Conservation (phyloP, 306 rosid species). For the Prunus campanulata region DNA sequence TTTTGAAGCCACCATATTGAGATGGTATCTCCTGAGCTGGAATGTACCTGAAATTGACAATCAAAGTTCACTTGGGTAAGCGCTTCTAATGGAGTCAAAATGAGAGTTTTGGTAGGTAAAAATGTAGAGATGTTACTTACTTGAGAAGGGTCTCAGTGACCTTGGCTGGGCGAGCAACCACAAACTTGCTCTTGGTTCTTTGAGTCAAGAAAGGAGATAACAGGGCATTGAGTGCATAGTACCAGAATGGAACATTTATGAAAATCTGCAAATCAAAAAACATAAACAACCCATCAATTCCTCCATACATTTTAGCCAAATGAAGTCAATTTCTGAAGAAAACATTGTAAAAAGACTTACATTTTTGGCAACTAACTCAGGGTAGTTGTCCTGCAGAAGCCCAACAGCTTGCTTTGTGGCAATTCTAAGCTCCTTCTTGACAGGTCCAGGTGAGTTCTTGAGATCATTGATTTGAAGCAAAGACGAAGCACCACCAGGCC, state of each 20-base stretch:
- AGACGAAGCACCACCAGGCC: constrained; percentile 51
- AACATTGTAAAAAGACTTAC: constrained; percentile 28
- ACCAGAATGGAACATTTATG: constrained; percentile 96
- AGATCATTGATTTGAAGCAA: constrained; percentile 78
- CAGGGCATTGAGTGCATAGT: constrained; percentile 72
- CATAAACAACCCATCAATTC: not conserved
- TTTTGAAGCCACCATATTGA: constrained; percentile 48
- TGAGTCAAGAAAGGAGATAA: constrained; percentile 78
- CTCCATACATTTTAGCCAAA: not conserved
- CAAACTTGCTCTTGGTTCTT: constrained; percentile 71
- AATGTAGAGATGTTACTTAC: constrained; percentile 16
- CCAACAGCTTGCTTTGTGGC: constrained; percentile 82
- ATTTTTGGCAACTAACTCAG: constrained; percentile 86
- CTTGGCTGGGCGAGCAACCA: constrained; percentile 46
- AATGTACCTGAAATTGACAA: constrained; percentile 27
- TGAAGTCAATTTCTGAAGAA: not conserved
- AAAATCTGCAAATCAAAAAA: constrained; percentile 46
- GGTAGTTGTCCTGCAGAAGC: constrained; percentile 85
- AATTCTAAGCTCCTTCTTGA: constrained; percentile 65
- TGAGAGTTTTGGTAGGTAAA: not conserved
- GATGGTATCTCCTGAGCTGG: constrained; percentile 44
- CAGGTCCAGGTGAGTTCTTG: constrained; percentile 70
- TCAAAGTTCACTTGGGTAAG: not conserved
- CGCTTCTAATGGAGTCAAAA: not conserved
- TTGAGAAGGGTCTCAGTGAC: constrained; percentile 48